Base-by-base conservation (phyloP, 192 early-diverging fungal genomes). In the Lunasporangiospora selenospora region DNA sequence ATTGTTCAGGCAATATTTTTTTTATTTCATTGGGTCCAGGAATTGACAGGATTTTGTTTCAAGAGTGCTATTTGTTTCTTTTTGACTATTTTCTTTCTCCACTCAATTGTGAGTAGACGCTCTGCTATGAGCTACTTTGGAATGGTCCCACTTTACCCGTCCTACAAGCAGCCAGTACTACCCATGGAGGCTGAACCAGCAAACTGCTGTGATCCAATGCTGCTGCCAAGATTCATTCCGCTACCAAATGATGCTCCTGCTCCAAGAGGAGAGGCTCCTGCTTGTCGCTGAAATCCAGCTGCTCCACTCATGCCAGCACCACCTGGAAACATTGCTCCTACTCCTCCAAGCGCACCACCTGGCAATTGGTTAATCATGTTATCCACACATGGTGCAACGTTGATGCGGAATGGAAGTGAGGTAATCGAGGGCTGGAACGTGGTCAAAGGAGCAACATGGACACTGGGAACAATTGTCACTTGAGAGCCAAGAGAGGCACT, bases 381-480 rank as follows among this genome's bases (percentile, higher is more conserved):
- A 6, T 46, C 18, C 9, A n/a, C 39, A 19, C 69, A 73, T 7
- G 69, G 69, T 15, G 32, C 60, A 8, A 43, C 21, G 30, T 73
- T 57, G 60, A 73, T 63, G 69, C 58, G 58, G 60, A 73, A 47
- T 8, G 69, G 69, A 16, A 73, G n/a, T 26, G 48, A 53, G 32
- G 49, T 24, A 21, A 73, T 58, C 15, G 69, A 58, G 40, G 53
- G 47, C 43, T 73, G 69, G 61, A 73, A 73, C 24, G 60, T 63
- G n/a, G 69, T 73, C 60, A 63, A 63, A 8, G 69, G 69, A 2
- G 26, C 24, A 16, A 73, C 69, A 5, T 44, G 39, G n/a, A 73
- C 61, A 2, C 33, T 31, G 19, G 69, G 69, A 4, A 33, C 7
- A 24, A 73, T 73, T 10, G 44, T 37, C 42, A 73, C 69, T 1